Conservation (phyloP, 164 flowering plant species). For the Dillenia turbinata region DNA sequence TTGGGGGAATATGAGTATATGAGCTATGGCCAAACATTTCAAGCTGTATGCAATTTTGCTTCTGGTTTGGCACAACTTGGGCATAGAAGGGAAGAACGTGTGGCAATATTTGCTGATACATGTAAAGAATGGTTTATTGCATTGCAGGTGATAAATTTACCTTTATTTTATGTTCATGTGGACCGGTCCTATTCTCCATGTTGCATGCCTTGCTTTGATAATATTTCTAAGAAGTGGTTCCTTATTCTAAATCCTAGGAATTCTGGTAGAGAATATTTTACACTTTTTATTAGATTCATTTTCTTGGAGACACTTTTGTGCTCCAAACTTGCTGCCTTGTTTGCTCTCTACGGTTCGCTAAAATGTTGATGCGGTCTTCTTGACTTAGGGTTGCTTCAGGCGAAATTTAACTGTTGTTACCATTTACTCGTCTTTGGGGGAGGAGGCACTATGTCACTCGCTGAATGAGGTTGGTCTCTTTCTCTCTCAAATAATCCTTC, state of each 20-base stretch:
- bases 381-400: slow-evolving; percentile 82
- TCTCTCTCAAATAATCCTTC: slow-evolving; percentile 27
- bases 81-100: slow-evolving; percentile 70
- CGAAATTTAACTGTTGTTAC: slow-evolving; percentile 88
- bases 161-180: background rate
- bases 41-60: slow-evolving; percentile 62
- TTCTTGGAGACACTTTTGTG: too few relatives aligned
- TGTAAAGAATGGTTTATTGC: slow-evolving; percentile 92
- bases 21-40: slow-evolving; percentile 67
- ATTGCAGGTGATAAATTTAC: slow-evolving; percentile 58
- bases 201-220: too few relatives aligned
- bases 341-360: too few relatives aligned
- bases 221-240: too few relatives aligned
- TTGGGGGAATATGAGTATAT: slow-evolving; percentile 89
- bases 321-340: too few relatives aligned
- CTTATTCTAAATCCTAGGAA: too few relatives aligned
- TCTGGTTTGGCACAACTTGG: slow-evolving; percentile 86
- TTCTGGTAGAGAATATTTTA: too few relatives aligned
- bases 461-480: slow-evolving; percentile 70
- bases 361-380: slow-evolving; percentile 1
- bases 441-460: slow-evolving; percentile 87
- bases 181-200: too few relatives aligned
- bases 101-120: slow-evolving; percentile 94
- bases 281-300: too few relatives aligned
- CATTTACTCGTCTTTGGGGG: slow-evolving; percentile 92